Percentiles rank a stretch among this genome's conserved stretches.
Conservation (phyloP, 2,329 filamentous ascomycete genomes). For the Fusarium temperatum region DNA sequence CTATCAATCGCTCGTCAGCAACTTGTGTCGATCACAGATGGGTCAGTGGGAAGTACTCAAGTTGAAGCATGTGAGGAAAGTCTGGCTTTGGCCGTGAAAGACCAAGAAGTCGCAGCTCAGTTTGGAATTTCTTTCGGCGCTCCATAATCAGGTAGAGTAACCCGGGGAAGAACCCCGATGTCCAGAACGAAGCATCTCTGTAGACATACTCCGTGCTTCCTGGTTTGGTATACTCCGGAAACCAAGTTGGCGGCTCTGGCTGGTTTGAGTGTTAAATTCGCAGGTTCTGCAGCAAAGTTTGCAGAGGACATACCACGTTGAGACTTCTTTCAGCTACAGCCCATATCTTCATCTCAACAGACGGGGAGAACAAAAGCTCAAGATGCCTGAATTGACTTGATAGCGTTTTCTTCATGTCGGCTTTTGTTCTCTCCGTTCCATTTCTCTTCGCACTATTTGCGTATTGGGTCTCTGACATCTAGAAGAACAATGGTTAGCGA, state of each 20-base stretch:
- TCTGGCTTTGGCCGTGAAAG: not conserved
- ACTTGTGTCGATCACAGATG: fast-evolving
- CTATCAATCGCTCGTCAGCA: not conserved
- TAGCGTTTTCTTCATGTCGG: not conserved
- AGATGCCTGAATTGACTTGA: not conserved
- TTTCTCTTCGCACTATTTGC: not conserved
- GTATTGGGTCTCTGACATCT: not conserved
- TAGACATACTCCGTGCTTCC: not conserved
- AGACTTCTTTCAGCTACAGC: not conserved
- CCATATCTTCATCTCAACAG: not conserved
- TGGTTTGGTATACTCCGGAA: not conserved
- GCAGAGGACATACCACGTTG: not conserved
- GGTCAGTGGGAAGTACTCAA: not conserved
- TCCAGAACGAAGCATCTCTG: not conserved
- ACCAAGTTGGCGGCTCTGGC: not conserved
- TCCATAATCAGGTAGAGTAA: not conserved
- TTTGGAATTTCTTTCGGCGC: not conserved
- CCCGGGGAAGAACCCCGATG: not conserved
- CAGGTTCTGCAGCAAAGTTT: fast-evolving
- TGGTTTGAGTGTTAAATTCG: not conserved
- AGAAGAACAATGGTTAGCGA: fast-evolving
- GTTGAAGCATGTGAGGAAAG: not conserved
- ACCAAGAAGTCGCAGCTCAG: not conserved
- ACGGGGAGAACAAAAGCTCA: not conserved
- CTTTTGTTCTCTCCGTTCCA: not conserved